Evolutionary conservation across 2,329 filamentous ascomycete genomes (phyloP).

Genomic region (Cadophora luteo-olivacea): DNA sequence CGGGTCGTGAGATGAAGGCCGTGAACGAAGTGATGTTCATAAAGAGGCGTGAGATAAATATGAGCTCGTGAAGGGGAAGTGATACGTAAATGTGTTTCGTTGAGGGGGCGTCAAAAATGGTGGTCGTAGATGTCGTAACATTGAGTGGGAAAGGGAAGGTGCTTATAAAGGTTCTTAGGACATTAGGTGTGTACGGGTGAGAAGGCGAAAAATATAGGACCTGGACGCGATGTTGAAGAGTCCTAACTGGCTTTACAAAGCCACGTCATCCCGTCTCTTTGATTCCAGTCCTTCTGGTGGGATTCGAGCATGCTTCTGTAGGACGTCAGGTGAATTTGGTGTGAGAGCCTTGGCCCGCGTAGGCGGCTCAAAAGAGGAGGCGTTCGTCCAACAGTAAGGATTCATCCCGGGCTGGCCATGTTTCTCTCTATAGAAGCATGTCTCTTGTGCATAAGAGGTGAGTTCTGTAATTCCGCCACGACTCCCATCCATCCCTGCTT

Average conservation of each 20-base stretch:
- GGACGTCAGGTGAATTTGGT: background rate
- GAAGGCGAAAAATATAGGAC: background rate
- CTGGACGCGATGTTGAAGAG: constrained; percentile 2
- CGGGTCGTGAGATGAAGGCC: background rate
- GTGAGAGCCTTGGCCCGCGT: background rate
- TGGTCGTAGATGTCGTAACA: background rate
- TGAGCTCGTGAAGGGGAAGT: background rate
- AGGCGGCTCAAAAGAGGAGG: constrained; percentile 1
- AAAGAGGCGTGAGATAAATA: background rate
- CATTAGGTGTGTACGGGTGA: background rate
- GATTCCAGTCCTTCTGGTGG: background rate
- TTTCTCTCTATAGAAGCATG: constrained; percentile 67
- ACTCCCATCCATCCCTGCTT: constrained; percentile 67
- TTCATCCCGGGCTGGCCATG: constrained; percentile 50
- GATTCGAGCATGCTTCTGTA: background rate
- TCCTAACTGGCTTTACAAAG: background rate
- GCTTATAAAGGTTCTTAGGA: background rate
- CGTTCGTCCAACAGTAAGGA: background rate
- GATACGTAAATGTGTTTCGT: background rate
- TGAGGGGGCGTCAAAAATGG: constrained; percentile 9
- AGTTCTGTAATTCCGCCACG: constrained; percentile 66
- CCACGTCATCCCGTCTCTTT: background rate
- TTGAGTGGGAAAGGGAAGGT: background rate
- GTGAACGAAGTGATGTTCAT: background rate
- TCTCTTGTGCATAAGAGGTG: constrained; percentile 65